A percentile compares a stretch with the other conserved stretches of the same genome.
Conservation (phyloP, 2,329 filamentous ascomycete genomes). For the Leptoxyphium fumago region DNA sequence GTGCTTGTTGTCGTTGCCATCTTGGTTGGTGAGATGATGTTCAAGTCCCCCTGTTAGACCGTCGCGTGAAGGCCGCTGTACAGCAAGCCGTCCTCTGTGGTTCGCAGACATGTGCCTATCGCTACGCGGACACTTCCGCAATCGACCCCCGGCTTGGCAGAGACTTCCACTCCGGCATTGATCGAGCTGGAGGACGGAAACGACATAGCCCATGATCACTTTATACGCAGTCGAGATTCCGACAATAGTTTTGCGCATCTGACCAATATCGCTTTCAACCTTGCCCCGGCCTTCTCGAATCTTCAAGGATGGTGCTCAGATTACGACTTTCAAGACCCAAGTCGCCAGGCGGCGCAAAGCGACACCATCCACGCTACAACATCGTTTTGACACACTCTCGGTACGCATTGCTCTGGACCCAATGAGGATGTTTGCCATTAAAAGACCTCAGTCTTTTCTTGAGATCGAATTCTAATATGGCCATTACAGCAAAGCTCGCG, state of each 20-base stretch:
- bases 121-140: neutral
- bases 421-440: too few species aligned
- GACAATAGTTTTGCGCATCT: too few species aligned
- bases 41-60: neutral
- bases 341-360: slow-evolving; percentile 35
- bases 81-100: too few species aligned
- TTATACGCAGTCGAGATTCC: too few species aligned
- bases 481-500: slow-evolving; percentile 57
- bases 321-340: slow-evolving; percentile 92
- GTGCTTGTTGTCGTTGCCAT: neutral
- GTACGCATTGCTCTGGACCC: slow-evolving; percentile 33
- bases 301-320: slow-evolving; percentile 59
- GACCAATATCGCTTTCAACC: too few species aligned
- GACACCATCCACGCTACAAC: slow-evolving; percentile 87
- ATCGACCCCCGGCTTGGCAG: neutral
- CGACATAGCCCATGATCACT: too few species aligned
- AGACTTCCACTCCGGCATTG: neutral
- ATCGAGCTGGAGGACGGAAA: neutral
- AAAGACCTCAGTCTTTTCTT: neutral
- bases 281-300: too few species aligned
- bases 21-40: neutral
- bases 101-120: too few species aligned
- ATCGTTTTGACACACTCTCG: slow-evolving; percentile 89
- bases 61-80: neutral
- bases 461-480: neutral